Conservation (phyloP, 1,284 basidiomycete genomes). For the Cryptococcus sp. region DNA sequence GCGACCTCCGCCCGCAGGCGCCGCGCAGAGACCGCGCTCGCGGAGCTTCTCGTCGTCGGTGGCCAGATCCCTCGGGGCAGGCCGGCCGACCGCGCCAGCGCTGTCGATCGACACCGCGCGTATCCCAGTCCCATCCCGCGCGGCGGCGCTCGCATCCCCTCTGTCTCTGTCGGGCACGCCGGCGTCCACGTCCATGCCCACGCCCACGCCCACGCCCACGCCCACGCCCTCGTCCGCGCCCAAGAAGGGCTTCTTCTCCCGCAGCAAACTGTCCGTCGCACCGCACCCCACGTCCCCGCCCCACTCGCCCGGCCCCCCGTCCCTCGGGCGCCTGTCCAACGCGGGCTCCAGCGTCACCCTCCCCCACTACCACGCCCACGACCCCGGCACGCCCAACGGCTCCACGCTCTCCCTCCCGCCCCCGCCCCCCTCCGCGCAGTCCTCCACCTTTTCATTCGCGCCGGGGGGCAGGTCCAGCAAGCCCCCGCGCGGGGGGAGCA, state of each 20-base stretch:
- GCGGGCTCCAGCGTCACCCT: not conserved
- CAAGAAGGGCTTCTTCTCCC: slow-evolving; percentile 19
- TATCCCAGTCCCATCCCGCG: slow-evolving; percentile 1
- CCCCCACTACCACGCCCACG: slow-evolving; percentile 3
- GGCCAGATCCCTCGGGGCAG: slow-evolving; percentile 22
- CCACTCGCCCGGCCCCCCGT: slow-evolving; percentile 3
- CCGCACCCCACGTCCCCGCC: slow-evolving; percentile 9
- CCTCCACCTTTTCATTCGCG: slow-evolving; percentile 28
- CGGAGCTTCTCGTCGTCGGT: slow-evolving; percentile 41
- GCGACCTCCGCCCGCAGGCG: not conserved
- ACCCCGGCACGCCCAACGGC: slow-evolving; percentile 2
- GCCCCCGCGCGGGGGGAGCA: slow-evolving; percentile 15
- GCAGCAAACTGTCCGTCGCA: slow-evolving; percentile 8
- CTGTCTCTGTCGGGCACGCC: slow-evolving; percentile 1
- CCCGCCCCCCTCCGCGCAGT: slow-evolving; percentile 20
- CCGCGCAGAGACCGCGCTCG: slow-evolving; percentile 28
- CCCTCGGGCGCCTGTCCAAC: not conserved
- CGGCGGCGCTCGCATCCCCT: slow-evolving; percentile 11
- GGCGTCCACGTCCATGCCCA: no score
- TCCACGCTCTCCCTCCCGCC: slow-evolving; percentile 15
- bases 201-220: no score
- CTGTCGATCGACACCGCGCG: slow-evolving; percentile 10
- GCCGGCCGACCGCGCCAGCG: slow-evolving; percentile 5
- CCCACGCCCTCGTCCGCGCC: no score
- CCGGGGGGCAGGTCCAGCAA: slow-evolving; percentile 14